Percentiles rank a stretch among this genome's conserved stretches.
Evolutionary conservation across 2,329 filamentous ascomycete genomes (phyloP).

Genomic region (Pseudomassariella vexata): DNA sequence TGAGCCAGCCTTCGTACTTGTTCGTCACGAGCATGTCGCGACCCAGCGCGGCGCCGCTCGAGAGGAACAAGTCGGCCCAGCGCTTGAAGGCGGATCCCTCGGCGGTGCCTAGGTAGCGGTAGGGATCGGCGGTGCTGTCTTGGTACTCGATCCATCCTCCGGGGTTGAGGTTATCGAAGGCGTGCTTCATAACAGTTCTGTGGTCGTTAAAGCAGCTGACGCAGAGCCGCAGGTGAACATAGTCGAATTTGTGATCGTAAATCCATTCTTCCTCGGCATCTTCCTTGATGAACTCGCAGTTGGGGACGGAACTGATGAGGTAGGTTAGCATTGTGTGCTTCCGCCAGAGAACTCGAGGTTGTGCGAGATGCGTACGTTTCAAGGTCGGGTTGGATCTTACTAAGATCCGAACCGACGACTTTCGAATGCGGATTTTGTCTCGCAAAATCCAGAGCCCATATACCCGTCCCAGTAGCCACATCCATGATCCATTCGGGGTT

Average conservation of each 20-base stretch:
- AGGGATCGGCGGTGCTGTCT: too few species aligned
- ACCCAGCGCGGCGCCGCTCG: background rate
- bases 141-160: slow-evolving; percentile 9
- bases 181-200: background rate
- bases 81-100: background rate
- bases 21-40: background rate
- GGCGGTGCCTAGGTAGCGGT: too few species aligned
- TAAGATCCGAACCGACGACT: slow-evolving; percentile 6
- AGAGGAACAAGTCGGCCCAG: background rate
- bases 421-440: slow-evolving; percentile 3
- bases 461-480: too few species aligned
- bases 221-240: slow-evolving; percentile 2
- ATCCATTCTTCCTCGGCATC: background rate
- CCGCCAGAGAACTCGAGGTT: too few species aligned
- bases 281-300: slow-evolving; percentile 1
- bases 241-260: slow-evolving; percentile 1
- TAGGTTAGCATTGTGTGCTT: too few species aligned
- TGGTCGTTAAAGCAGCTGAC: slow-evolving; percentile 6
- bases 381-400: slow-evolving; percentile 6
- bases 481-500: too few species aligned
- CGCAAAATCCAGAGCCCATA: slow-evolving; percentile 7
- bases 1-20: slow-evolving; percentile 1
- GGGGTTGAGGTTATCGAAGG: slow-evolving; percentile 2
- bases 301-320: too few species aligned
- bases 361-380: too few species aligned